Percentiles rank a stretch among this genome's conserved stretches.
Evolutionary conservation across 2,329 filamentous ascomycete genomes (phyloP).

Genomic region (Lasiodiplodia hormozganensis): DNA sequence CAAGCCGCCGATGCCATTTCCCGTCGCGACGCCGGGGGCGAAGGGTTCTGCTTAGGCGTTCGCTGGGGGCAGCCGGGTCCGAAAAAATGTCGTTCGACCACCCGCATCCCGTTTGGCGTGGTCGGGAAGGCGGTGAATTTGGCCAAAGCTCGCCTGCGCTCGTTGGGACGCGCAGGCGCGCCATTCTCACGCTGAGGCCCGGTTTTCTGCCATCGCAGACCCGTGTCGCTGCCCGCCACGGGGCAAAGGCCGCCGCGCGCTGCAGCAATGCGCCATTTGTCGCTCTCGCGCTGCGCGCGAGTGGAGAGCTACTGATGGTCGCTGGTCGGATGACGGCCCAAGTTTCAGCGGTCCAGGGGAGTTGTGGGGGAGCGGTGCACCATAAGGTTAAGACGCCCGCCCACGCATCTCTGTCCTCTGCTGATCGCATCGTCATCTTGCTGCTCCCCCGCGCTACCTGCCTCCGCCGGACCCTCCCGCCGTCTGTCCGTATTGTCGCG

Average conservation of each 20-base stretch:
- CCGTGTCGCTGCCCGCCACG: slow-evolving; percentile 5
- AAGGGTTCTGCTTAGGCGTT: neutral
- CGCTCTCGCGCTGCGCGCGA: neutral
- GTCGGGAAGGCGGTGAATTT: slow-evolving; percentile 18
- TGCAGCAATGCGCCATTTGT: slow-evolving; percentile 16
- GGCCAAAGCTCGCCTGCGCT: neutral
- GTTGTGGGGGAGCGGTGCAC: slow-evolving; percentile 3
- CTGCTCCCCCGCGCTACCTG: slow-evolving; percentile 43
- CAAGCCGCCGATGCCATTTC: neutral
- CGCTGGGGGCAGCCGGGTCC: neutral
- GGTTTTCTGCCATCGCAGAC: slow-evolving; percentile 8
- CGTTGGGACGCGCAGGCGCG: slow-evolving; percentile 8
- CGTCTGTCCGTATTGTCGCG: neutral
- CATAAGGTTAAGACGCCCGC: slow-evolving; percentile 9
- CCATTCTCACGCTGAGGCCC: slow-evolving; percentile 10
- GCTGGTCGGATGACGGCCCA: slow-evolving; percentile 11
- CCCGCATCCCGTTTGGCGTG: slow-evolving; percentile 10
- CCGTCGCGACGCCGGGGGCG: neutral
- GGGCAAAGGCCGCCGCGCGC: slow-evolving; percentile 14
- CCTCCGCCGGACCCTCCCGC: slow-evolving; percentile 33
- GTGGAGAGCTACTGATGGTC: slow-evolving; percentile 5
- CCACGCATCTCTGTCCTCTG: slow-evolving; percentile 30
- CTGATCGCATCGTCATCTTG: slow-evolving; percentile 36
- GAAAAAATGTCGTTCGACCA: slow-evolving; percentile 16
- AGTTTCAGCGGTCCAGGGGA: slow-evolving; percentile 9